These are phyloP conservation scores for Arachnomyces sp. DNA, from an alignment of 2,329 filamentous ascomycete genomes.

Conservation along the genomic window DNA sequence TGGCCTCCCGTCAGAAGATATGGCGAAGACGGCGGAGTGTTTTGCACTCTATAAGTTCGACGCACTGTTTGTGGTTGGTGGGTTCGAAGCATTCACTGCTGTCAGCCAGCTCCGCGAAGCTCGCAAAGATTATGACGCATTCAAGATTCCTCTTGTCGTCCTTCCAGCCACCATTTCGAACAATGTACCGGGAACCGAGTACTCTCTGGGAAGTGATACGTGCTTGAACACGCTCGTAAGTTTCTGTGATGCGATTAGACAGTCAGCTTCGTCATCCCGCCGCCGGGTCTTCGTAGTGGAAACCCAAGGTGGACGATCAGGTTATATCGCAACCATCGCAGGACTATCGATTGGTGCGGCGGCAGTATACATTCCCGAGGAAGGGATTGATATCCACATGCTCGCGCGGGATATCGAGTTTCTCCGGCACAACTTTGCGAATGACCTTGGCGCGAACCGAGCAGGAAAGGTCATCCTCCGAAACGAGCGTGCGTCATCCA, in stretches of 20 bases:
- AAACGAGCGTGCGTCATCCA: slow-evolving; percentile 86
- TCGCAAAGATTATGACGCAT: slow-evolving; percentile 66
- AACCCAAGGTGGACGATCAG: slow-evolving; percentile 89
- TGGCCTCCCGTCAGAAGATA: slow-evolving; percentile 79
- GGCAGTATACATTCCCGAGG: slow-evolving; percentile 93
- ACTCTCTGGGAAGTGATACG: slow-evolving; percentile 92
- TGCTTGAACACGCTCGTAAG: slow-evolving; percentile 90
- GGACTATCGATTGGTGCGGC: slow-evolving; percentile 86
- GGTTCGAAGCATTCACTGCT: slow-evolving; percentile 93
- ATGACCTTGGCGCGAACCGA: slow-evolving; percentile 79
- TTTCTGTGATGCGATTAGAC: slow-evolving; percentile 96
- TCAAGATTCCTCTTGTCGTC: slow-evolving; percentile 87
- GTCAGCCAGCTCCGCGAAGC: slow-evolving; percentile 80
- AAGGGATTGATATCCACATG: slow-evolving; percentile 91
- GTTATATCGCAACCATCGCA: slow-evolving; percentile 85
- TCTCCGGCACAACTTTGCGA: slow-evolving; percentile 74
- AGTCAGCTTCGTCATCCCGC: slow-evolving; percentile 88
- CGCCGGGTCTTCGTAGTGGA: slow-evolving; percentile 96
- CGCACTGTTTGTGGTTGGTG: slow-evolving; percentile 83
- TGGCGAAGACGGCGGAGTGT: slow-evolving; percentile 72
- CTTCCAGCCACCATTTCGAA: slow-evolving; percentile 97
- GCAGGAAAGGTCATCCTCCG: slow-evolving; percentile 93
- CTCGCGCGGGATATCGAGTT: slow-evolving; percentile 83
- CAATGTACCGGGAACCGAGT: slow-evolving; percentile 96
- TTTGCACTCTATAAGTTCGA: slow-evolving; percentile 86